These are phyloP conservation scores for Malus hybrid DNA, from an alignment of 331 rosid species.

Conservation along the genomic window DNA sequence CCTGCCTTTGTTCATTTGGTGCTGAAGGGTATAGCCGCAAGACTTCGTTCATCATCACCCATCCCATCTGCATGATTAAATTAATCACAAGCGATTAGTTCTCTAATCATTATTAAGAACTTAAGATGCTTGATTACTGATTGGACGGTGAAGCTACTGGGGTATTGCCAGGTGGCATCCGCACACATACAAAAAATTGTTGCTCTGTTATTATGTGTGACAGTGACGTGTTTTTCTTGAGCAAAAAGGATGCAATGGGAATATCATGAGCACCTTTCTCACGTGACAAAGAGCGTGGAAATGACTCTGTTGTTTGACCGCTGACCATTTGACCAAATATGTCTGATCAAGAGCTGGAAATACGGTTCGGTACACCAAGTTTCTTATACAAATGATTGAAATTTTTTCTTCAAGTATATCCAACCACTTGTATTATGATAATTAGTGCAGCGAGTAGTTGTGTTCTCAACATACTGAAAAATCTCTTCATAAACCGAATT, in stretches of 20 bases:
- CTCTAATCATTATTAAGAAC: no score
- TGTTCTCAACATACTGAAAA: no score
- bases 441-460: no score
- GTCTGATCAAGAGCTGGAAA: neutral
- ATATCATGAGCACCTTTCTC: neutral
- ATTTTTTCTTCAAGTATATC: no score
- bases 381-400: no score
- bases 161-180: neutral
- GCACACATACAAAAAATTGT: neutral
- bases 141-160: neutral
- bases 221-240: neutral
- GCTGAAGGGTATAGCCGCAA: conserved; percentile 77
- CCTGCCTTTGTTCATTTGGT: conserved; percentile 86
- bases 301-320: neutral
- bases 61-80: conserved; percentile 68
- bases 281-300: conserved; percentile 1
- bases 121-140: no score
- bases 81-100: no score
- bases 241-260: neutral
- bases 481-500: no score
- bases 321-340: conserved; percentile 1
- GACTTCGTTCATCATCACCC: conserved; percentile 82
- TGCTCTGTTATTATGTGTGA: neutral
- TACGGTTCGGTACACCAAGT: accelerated
- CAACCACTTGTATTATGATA: no score